Percentiles rank a stretch among this genome's conserved stretches.
Evolutionary conservation across 306 rosid genomes (phyloP).

Genomic region (Prunus fruticosa): DNA sequence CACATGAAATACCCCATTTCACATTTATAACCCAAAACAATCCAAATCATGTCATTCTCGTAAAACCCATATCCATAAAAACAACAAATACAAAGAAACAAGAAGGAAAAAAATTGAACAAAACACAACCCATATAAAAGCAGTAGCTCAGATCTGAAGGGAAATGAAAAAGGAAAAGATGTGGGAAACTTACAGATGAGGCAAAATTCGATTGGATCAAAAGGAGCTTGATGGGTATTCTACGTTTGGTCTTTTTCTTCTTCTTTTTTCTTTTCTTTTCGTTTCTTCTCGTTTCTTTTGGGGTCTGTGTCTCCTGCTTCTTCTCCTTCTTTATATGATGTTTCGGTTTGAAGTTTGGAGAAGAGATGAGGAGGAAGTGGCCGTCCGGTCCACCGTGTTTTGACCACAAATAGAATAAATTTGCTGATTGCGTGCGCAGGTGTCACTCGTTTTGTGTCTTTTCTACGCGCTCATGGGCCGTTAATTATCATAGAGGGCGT

Average conservation of each 20-base stretch:
- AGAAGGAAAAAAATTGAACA: background rate
- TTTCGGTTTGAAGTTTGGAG: background rate
- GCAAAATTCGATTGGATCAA: background rate
- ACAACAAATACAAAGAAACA: background rate
- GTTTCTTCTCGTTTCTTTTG: background rate
- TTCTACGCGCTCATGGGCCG: background rate
- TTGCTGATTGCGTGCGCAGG: background rate
- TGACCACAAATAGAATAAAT: background rate
- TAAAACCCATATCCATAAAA: background rate
- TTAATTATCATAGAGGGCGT: background rate
- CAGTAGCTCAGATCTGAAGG: slow-evolving; percentile 24
- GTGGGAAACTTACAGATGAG: slow-evolving; percentile 11
- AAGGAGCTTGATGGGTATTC: background rate
- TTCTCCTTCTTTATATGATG: background rate
- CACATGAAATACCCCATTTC: background rate
- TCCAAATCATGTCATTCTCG: background rate
- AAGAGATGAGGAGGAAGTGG: background rate
- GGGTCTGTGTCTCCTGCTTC: background rate
- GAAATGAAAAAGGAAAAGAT: background rate
- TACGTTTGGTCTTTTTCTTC: background rate
- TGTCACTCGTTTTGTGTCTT: background rate
- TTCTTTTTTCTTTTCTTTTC: background rate
- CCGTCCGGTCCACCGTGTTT: background rate
- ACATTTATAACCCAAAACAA: background rate
- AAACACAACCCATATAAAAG: background rate